A percentile compares a stretch with the other conserved stretches of the same genome.
Evolutionary conservation across 164 flowering plant species (phyloP).

Genomic region (Sextonia rubra): DNA sequence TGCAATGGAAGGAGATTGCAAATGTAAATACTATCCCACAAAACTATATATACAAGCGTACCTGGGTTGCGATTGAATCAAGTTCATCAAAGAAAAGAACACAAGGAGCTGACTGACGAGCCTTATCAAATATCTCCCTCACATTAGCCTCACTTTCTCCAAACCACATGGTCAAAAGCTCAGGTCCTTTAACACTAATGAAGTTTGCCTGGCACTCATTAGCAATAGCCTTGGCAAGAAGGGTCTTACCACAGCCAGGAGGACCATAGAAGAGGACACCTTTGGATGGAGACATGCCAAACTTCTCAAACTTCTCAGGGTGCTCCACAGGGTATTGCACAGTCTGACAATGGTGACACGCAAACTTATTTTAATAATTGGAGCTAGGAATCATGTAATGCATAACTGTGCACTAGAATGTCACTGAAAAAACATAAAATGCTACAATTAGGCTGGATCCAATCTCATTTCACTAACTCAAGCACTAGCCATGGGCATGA

Average conservation of each 20-base stretch:
- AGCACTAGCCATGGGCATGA: no score
- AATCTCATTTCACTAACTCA: no score
- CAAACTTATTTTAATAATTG: not conserved
- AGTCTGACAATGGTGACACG: conserved; percentile 33
- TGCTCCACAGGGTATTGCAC: conserved; percentile 81
- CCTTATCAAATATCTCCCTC: conserved; percentile 67
- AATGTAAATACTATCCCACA: not conserved
- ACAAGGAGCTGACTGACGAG: conserved; percentile 65
- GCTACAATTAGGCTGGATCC: not conserved
- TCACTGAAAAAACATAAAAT: not conserved
- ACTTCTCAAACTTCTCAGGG: conserved; percentile 73
- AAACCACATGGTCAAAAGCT: conserved; percentile 72
- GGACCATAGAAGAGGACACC: conserved; percentile 74
- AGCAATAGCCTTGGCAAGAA: conserved; percentile 74
- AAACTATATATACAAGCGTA: conserved; percentile 1
- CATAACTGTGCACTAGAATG: not conserved
- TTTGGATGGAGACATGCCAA: conserved; percentile 78
- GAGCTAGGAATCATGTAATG: not conserved
- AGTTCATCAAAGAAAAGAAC: conserved; percentile 77
- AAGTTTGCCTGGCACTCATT: conserved; percentile 75
- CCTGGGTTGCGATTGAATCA: conserved; percentile 73
- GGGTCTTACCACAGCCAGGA: conserved; percentile 74
- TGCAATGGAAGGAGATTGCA: not conserved
- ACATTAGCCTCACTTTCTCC: conserved; percentile 81
- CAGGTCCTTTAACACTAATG: conserved; percentile 71